phyloP scores from a whole-genome alignment of 805 yeast species.

The Clavispora asparagi region DNA sequence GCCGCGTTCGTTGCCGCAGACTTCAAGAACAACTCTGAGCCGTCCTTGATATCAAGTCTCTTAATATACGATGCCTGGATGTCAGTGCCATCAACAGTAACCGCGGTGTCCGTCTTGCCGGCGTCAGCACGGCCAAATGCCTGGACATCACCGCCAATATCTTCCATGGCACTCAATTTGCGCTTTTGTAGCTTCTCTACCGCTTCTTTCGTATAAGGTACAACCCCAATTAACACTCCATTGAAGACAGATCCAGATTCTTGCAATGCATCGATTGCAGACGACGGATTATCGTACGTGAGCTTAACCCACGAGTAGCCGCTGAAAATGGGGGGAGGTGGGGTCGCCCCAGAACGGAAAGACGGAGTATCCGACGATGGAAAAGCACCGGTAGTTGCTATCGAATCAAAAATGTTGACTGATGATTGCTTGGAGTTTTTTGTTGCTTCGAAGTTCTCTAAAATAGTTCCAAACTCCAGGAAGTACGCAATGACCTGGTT shows the following conservation, averaged over 20 bases:
- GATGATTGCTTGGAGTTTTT: constrained; percentile 4
- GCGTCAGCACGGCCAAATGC: constrained; percentile 6
- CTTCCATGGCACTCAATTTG: constrained; percentile 39
- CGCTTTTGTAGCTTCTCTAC: constrained; percentile 54
- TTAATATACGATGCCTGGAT: constrained; percentile 19
- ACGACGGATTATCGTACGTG: constrained; percentile 68
- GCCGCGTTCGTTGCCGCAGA: constrained; percentile 15
- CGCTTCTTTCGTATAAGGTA: constrained; percentile 59
- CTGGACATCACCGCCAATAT: constrained; percentile 38
- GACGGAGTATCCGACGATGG: constrained; percentile 3
- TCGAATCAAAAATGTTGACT: constrained; percentile 3
- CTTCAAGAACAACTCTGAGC: constrained; percentile 31
- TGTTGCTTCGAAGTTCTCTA: constrained; percentile 61
- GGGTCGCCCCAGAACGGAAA: background rate
- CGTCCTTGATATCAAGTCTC: constrained; percentile 36
- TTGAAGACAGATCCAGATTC: constrained; percentile 75
- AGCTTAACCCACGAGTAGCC: constrained; percentile 91
- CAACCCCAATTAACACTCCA: constrained; percentile 61
- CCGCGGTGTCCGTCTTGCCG: constrained; percentile 8
- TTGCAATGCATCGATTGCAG: constrained; percentile 78
- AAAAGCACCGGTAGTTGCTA: constrained; percentile 12
- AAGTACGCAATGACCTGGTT: constrained; percentile 66
- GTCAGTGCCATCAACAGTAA: constrained; percentile 10
- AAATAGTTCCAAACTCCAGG: constrained; percentile 69
- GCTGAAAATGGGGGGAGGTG: constrained; percentile 58